Evolutionary conservation across 805 yeast species (phyloP).

Genomic region (Candida golubevii): DNA sequence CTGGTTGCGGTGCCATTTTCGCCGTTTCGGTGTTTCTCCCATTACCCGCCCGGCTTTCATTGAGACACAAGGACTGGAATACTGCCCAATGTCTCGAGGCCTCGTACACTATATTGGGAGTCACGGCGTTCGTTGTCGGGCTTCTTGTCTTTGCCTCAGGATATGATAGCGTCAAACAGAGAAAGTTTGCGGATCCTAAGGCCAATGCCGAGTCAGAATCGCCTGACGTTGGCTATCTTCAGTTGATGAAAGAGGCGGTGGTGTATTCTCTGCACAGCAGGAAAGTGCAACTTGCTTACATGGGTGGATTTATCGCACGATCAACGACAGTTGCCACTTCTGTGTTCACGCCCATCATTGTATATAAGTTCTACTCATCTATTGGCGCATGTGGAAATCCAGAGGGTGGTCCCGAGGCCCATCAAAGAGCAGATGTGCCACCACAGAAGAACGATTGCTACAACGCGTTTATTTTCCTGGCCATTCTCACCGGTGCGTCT

Average conservation of each 20-base stretch:
- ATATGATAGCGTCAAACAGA: constrained; percentile 39
- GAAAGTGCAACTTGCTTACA: constrained; percentile 50
- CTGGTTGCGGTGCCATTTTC: constrained; percentile 67
- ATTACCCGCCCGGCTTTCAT: constrained; percentile 49
- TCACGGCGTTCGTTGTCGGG: constrained; percentile 36
- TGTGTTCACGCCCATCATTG: constrained; percentile 58
- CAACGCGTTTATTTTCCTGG: constrained; percentile 62
- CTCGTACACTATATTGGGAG: constrained; percentile 49
- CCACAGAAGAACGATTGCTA: constrained; percentile 43
- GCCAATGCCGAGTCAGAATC: constrained; percentile 7
- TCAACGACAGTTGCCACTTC: constrained; percentile 56
- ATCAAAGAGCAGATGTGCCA: constrained; percentile 8
- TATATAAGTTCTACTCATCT: constrained; percentile 50
- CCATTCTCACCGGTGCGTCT: constrained; percentile 65
- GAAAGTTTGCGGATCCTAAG: constrained; percentile 23
- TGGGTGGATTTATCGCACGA: constrained; percentile 61
- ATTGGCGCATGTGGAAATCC: constrained; percentile 45
- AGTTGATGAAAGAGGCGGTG: constrained; percentile 46
- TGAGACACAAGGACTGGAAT: constrained; percentile 29
- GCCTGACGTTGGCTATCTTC: constrained; percentile 26
- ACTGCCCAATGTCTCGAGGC: constrained; percentile 38
- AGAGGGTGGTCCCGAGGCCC: constrained; percentile 18
- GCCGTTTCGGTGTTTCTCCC: constrained; percentile 54
- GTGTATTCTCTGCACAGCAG: constrained; percentile 42
- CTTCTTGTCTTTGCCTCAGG: constrained; percentile 38